Base-by-base conservation (phyloP, 495 filamentous ascomycete species). In the Neurospora africana region DNA sequence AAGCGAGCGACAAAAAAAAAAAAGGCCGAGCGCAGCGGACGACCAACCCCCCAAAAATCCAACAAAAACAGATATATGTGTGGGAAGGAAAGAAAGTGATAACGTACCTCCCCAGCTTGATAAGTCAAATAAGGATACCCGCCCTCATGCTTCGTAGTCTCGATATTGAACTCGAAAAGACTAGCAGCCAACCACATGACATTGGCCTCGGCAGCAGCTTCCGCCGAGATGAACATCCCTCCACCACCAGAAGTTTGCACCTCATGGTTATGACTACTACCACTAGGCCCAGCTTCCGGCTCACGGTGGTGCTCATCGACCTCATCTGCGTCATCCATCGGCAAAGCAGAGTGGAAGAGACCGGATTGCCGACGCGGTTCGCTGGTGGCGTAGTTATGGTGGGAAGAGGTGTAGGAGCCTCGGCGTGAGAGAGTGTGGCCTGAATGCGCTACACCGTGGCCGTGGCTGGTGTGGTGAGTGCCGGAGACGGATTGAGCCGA, bases 101-200 rank as follows among this genome's bases (percentile, higher is more conserved):
- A 5, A 82, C 87, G 69, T 78, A 91, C 89, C 83, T 97, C 94
- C 43, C 95, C 95, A 21, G 92, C 90, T 43, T 94, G 92, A 82
- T 98, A 99, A 58, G 92, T 97, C 76, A 99, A 82, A 81, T 98
- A 99, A 11, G 94, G 94, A 81, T 95, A 97, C 21, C 96, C 95
- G 72, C 91, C 96, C 82, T 98, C 96, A 65, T 90, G 88, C 73
- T 95, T 90, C n/a, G 92, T 90, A 37, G 91, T 92, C 74, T 95
- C 92, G 72, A 98, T 97, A 78, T 96, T 94, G 81, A 98, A 99
- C 77, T 97, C 93, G 78, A 96, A 98, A 19, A 98, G 86, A 75
- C 92, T 95, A 13, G 96, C 95, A 17, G 94, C 96, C 11, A 98
- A 84, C 84, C 97, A 99, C 37, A 99, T 82, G 5, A 88, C 80